These are phyloP conservation scores for Basidiobolus meristosporus DNA, from an alignment of 371 early-diverging fungal genomes.

Conservation along the genomic window DNA sequence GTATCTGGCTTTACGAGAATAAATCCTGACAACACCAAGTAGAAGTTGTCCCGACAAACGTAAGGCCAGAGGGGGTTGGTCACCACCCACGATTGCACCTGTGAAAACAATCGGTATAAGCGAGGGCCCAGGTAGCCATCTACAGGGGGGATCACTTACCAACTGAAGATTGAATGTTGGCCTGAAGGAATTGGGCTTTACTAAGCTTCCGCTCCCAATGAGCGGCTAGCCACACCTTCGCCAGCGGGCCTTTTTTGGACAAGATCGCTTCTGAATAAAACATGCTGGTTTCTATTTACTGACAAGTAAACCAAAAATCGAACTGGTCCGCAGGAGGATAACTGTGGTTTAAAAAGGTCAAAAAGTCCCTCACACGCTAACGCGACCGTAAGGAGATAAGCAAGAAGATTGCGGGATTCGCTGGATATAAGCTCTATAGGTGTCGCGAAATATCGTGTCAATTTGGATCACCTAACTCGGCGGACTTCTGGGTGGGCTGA, in stretches of 20 bases:
- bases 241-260: conserved; percentile 76
- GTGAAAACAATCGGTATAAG: neutral
- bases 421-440: too few relatives aligned
- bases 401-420: too few relatives aligned
- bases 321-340: too few relatives aligned
- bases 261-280: conserved; percentile 62
- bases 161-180: conserved; percentile 70
- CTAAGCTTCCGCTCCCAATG: conserved; percentile 93
- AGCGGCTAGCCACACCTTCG: conserved; percentile 95
- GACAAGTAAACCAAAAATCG: neutral
- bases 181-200: conserved; percentile 81
- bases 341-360: too few relatives aligned
- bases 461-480: too few relatives aligned
- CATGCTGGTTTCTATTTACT: conserved; percentile 22
- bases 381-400: too few relatives aligned
- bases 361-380: too few relatives aligned
- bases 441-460: too few relatives aligned
- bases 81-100: conserved; percentile 68
- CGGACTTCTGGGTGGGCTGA: too few relatives aligned
- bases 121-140: neutral
- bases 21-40: conserved; percentile 89
- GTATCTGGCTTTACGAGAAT: conserved; percentile 90
- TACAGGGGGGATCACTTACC: conserved; percentile 20
- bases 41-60: conserved; percentile 92
- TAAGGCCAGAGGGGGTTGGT: conserved; percentile 72